Percentiles rank a stretch among this genome's conserved stretches.
These are phyloP conservation scores for Paramecium sonneborni DNA, from an alignment of 73 alveolate species.

Conservation along the genomic window DNA sequence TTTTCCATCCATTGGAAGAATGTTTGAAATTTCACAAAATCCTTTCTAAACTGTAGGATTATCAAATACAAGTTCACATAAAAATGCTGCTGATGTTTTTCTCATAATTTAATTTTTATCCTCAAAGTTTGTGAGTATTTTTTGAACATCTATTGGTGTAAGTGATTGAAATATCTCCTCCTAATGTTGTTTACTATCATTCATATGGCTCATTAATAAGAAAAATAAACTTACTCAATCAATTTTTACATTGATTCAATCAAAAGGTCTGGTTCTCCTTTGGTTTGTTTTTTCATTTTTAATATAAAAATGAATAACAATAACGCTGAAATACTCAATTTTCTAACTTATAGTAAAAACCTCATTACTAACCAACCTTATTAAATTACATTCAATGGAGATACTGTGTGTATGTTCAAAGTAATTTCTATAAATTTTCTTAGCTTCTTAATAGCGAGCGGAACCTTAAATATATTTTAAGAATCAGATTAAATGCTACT, in stretches of 20 bases:
- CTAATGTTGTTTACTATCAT: constrained; percentile 65
- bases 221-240: constrained; percentile 41
- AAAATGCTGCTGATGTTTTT: constrained; percentile 58
- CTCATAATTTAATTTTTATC: constrained; percentile 51
- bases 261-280: constrained; percentile 43
- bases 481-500: neutral
- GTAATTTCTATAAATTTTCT: neutral
- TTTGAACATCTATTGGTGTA: constrained; percentile 45
- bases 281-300: neutral
- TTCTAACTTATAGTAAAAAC: neutral
- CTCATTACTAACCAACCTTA: neutral
- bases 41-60: constrained; percentile 56
- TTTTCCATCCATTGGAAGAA: constrained; percentile 67
- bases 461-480: neutral
- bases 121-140: constrained; percentile 58
- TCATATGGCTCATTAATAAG: constrained; percentile 51
- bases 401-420: neutral
- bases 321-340: neutral
- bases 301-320: neutral
- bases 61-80: constrained; percentile 64
- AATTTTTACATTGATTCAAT: constrained; percentile 24
- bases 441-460: neutral
- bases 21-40: constrained; percentile 62
- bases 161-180: constrained; percentile 63
- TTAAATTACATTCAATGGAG: neutral